Evolutionary conservation across 495 filamentous ascomycete genomes (phyloP).

Genomic region (Pyrenopolyporus hunteri): DNA sequence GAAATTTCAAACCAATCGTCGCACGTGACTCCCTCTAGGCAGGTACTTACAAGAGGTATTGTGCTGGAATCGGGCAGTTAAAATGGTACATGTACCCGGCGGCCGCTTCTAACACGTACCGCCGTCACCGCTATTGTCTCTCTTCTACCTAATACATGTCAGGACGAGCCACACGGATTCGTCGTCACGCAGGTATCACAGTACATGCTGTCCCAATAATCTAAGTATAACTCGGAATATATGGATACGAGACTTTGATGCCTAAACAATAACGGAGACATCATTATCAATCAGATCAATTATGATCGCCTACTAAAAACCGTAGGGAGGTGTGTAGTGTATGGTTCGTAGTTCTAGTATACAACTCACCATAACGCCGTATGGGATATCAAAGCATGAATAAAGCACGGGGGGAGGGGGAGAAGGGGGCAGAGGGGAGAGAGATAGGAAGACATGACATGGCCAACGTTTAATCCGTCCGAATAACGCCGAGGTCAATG

Average conservation of each 20-base stretch:
- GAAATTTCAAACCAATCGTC: conserved; percentile 5
- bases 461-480: conserved; percentile 38
- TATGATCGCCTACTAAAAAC: conserved; percentile 27
- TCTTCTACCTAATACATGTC: conserved; percentile 17
- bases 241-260: conserved; percentile 17
- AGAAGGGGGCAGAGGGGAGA: conserved; percentile 36
- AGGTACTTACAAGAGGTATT: too few species aligned
- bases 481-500: conserved; percentile 46
- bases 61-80: too few species aligned
- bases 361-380: conserved; percentile 42
- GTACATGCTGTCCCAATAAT: conserved; percentile 14
- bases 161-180: conserved; percentile 32
- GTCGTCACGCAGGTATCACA: conserved; percentile 28
- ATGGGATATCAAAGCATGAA: conserved; percentile 43
- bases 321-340: conserved; percentile 12
- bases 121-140: not conserved
- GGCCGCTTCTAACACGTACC: too few species aligned
- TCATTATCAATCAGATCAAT: conserved; percentile 26
- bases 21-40: conserved; percentile 25
- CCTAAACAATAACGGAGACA: conserved; percentile 12
- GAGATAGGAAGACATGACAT: conserved; percentile 37
- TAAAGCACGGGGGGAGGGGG: conserved; percentile 27
- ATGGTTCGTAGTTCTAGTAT: conserved; percentile 37
- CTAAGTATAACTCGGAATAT: conserved; percentile 24
- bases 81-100: too few species aligned